Evolutionary conservation across 495 filamentous ascomycete species (phyloP), one percentile per base, ranked within the genome.

Genomic region (Aspergillus diversus): DNA sequence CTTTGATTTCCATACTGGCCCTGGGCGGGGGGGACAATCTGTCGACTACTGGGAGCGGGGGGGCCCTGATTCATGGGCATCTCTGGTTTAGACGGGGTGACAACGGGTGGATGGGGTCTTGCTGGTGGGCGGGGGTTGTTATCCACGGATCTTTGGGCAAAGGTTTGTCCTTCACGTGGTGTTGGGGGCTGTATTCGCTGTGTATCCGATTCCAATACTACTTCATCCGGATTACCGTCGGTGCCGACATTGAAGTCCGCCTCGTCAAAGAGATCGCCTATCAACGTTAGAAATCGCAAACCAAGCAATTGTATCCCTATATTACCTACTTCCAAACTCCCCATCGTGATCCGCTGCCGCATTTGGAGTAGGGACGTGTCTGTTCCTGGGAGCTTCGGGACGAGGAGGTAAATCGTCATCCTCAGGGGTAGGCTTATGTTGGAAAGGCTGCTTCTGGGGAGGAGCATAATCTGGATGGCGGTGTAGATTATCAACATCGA

Each of bases 401-500:
- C 69, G 75, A 49, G 72, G 73, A 48, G 78, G 78, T 55, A 81
- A 55, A 52, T 79, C 73, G 62, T 76, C 68, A 69, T 81, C 70
- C 73, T 79, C 71, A 33, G 66, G 50, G 13, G 46, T 17, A 42
- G 55, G 73, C 51, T 77, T 82, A 12, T 73, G 70, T 46, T 78
- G 76, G 50, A 71, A 69, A 5, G 73, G 69, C 63, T 89, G 85
- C 70, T 84, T 89, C 67, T 89, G 89, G 9, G 79, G 63, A 1
- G 86, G 84, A n/a, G 76, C 85, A 74, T 80, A 93, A 66, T 92
- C 87, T 7, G 86, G 81, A 74, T 95, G 93, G 39, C 93, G 83
- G 75, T 97, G 87, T 15, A 97, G 80, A n/a, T 88, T 87, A 4
- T 84, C 84, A 33, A 86, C 81, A 66, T 92, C 86, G 81, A 91